phyloP scores from a whole-genome alignment of 1,139 yeast species.

The Petasospora fabianii region DNA sequence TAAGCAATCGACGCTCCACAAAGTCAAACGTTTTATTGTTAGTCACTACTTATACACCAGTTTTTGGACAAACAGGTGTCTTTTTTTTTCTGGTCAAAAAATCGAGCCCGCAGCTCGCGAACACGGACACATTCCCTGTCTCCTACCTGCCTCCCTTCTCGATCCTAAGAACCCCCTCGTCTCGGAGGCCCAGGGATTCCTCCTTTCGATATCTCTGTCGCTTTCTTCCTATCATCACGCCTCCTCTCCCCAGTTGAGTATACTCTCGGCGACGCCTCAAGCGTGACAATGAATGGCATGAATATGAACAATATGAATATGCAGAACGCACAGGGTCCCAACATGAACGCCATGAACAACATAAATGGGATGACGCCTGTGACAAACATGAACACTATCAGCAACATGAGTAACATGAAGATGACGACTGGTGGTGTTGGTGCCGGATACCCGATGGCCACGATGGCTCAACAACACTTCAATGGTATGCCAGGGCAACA shows the following conservation, averaged over 20 bases:
- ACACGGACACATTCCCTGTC: too few relatives aligned
- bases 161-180: too few relatives aligned
- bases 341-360: conserved; percentile 10
- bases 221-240: neutral
- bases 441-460: conserved; percentile 1
- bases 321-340: conserved; percentile 3
- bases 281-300: conserved; percentile 2
- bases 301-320: conserved; percentile 9
- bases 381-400: conserved; percentile 4
- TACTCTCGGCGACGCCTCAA: too few relatives aligned
- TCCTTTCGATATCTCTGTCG: neutral
- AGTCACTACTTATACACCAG: too few relatives aligned
- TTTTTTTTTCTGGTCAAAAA: too few relatives aligned
- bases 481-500: conserved; percentile 4
- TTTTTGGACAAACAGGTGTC: too few relatives aligned
- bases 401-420: conserved; percentile 4
- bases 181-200: too few relatives aligned
- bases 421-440: conserved; percentile 1
- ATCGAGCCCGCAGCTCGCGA: too few relatives aligned
- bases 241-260: too few relatives aligned
- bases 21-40: too few relatives aligned
- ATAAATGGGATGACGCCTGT: conserved; percentile 4
- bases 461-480: conserved; percentile 8
- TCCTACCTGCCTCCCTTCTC: too few relatives aligned
- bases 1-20: too few relatives aligned